Conservation (phyloP, 2,329 filamentous ascomycete species). For the Calonectria pteridis region DNA sequence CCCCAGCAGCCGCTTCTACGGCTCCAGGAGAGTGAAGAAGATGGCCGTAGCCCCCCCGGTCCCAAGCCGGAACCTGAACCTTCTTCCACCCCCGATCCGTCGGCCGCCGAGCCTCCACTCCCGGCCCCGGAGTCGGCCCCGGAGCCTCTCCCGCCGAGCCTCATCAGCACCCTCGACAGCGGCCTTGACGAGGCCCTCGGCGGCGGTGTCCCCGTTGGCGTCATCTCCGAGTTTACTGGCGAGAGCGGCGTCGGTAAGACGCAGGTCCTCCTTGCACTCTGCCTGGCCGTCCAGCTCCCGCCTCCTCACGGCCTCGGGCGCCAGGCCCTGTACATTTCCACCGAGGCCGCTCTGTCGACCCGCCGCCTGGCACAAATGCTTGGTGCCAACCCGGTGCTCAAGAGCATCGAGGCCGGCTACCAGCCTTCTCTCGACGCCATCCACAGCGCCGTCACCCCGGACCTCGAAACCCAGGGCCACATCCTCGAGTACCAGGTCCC, state of each 20-base stretch:
- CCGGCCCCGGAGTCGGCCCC: conserved; percentile 8
- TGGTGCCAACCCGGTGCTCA: conserved; percentile 71
- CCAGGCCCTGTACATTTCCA: conserved; percentile 92
- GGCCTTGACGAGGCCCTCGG: conserved; percentile 76
- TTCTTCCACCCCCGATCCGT: background rate
- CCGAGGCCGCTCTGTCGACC: conserved; percentile 88
- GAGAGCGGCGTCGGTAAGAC: conserved; percentile 97
- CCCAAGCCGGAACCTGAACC: conserved; percentile 12
- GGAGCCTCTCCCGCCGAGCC: conserved; percentile 5
- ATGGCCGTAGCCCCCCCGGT: background rate
- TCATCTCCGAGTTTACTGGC: conserved; percentile 89
- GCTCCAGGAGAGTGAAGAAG: conserved; percentile 14
- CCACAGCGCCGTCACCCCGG: conserved; percentile 84
- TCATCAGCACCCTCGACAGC: conserved; percentile 85
- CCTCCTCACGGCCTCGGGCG: conserved; percentile 77
- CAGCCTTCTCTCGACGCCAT: conserved; percentile 79
- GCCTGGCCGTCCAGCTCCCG: conserved; percentile 87
- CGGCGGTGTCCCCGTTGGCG: conserved; percentile 84
- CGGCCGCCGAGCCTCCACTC: conserved; percentile 9
- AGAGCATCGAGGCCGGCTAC: conserved; percentile 39
- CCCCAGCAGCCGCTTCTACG: conserved; percentile 42
- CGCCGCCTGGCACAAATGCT: conserved; percentile 85
- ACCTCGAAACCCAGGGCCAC: conserved; percentile 95
- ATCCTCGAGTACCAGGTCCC: conserved; percentile 94
- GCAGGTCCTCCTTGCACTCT: conserved; percentile 87